These are phyloP conservation scores for Leccinum colubrinum DNA, from an alignment of 1,284 basidiomycete genomes.

Conservation along the genomic window DNA sequence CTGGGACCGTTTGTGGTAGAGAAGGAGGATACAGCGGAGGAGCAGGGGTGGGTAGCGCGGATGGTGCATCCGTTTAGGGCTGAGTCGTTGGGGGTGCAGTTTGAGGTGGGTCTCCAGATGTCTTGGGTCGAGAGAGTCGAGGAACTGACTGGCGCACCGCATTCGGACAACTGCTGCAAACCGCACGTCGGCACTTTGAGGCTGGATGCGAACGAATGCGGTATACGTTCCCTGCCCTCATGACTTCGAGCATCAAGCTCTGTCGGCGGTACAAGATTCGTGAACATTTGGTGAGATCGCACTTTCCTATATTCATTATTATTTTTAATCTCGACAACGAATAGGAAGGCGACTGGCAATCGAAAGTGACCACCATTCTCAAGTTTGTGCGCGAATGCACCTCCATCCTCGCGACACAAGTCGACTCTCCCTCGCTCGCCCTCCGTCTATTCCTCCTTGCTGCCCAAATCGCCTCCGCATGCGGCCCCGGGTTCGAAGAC, in stretches of 20 bases:
- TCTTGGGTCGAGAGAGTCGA: not conserved
- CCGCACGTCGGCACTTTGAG: slow-evolving; percentile 83
- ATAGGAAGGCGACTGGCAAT: slow-evolving; percentile 55
- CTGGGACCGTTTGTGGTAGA: slow-evolving; percentile 61
- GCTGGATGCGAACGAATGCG: slow-evolving; percentile 92
- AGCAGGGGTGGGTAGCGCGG: slow-evolving; percentile 94
- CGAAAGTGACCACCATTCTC: slow-evolving; percentile 77
- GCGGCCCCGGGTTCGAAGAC: slow-evolving; percentile 63
- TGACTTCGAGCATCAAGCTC: slow-evolving; percentile 40
- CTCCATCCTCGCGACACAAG: slow-evolving; percentile 86
- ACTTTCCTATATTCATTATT: not conserved
- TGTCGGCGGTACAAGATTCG: slow-evolving; percentile 84
- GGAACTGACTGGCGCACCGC: not conserved
- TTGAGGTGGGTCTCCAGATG: slow-evolving; percentile 58
- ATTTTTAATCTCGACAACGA: not conserved
- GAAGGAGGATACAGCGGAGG: slow-evolving; percentile 89
- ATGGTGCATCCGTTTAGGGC: slow-evolving; percentile 94
- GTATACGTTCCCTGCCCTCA: slow-evolving; percentile 92
- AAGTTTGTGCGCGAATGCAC: slow-evolving; percentile 92
- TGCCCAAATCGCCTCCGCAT: slow-evolving; percentile 35
- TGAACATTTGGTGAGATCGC: slow-evolving; percentile 51
- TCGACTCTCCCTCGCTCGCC: slow-evolving; percentile 88
- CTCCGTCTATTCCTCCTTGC: slow-evolving; percentile 92
- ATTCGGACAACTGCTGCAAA: slow-evolving; percentile 72
- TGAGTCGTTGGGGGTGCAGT: slow-evolving; percentile 82